Base-by-base conservation (phyloP, 345 rosid genomes). In the Firmiana major region DNA sequence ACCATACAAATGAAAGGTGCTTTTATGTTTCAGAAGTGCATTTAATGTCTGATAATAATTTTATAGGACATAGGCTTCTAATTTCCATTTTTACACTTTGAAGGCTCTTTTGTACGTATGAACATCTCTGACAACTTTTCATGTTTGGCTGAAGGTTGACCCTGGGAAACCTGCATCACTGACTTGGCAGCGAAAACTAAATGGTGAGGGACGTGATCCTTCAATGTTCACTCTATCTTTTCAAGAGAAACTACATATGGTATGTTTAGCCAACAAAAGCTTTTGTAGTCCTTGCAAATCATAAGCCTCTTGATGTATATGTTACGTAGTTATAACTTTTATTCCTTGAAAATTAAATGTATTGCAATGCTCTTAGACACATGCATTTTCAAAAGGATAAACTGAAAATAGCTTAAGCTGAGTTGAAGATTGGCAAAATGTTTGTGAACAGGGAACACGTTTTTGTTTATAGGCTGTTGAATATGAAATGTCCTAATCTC, bases 101-200 rank as follows among this genome's bases (percentile, higher is more conserved):
- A 36, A 75, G 63, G 36, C 71, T 36, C 53, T 21, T 38, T 72
- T 48, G 5, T 24, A 2, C 40, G 7, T 46, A 15, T 48, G 13
- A 4, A 63, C 13, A 48, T 21, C 22, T 65, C 63, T 49, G 22
- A 51, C 59, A 71, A 21, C 24, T 59, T 63, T 48, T 60, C 76
- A 12, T 74, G 12, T 77, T 31, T 75, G 31, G 63, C 71, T 79
- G 66, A 78, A 89, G 89, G 90, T 90, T 82, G 87, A 87, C 80
- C 87, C 90, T 0, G 86, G 76, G 65, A 82, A 86, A 79, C 93
- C 89, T 28, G 83, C 89, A 68, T 42, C 88, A 15, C 82, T 90
- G 77, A 88, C 97, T 58, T 92, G 94, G 97, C 84, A 85, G 79
- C 83, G 94, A 59, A 87, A 85, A 76, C 72, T 92, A 75, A 74